A percentile compares a stretch with the other conserved stretches of the same genome.
phyloP scores from a whole-genome alignment of 2,329 filamentous ascomycete genomes.

The Clarireedia hainanense region DNA sequence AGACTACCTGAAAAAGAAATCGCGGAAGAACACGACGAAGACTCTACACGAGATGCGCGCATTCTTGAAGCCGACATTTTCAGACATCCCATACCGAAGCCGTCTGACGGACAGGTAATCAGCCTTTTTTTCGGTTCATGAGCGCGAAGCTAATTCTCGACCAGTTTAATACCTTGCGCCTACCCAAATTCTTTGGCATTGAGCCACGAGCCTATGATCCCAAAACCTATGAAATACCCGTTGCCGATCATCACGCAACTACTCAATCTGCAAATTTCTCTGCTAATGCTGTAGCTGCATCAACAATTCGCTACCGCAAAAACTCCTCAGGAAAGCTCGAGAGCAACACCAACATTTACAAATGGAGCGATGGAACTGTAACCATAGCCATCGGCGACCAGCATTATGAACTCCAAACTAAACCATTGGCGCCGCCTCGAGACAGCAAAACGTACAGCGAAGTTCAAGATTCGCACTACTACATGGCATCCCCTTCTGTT shows the following conservation, averaged over 20 bases:
- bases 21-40: constrained; percentile 37
- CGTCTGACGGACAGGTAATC: constrained; percentile 59
- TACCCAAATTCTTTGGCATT: constrained; percentile 66
- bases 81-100: constrained; percentile 62
- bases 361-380: constrained; percentile 73
- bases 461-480: constrained; percentile 66
- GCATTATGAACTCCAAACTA: constrained; percentile 68
- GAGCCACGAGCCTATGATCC: constrained; percentile 60
- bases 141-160: constrained; percentile 14
- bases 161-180: constrained; percentile 61
- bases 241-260: constrained; percentile 45
- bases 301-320: constrained; percentile 61
- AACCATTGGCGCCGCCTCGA: constrained; percentile 55
- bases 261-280: constrained; percentile 42
- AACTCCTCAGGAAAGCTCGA: constrained; percentile 57
- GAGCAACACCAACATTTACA: constrained; percentile 67
- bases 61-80: constrained; percentile 58
- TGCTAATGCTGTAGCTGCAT: constrained; percentile 48
- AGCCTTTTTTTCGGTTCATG: neutral
- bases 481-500: constrained; percentile 64
- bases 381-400: constrained; percentile 68
- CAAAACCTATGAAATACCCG: constrained; percentile 57
- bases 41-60: constrained; percentile 35
- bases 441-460: constrained; percentile 51
- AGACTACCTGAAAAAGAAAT: constrained; percentile 35